Evolutionary conservation across 768 basidiomycete genomes (phyloP), one percentile per base, ranked within the genome.

Genomic region (Leccinum rimulosum): DNA sequence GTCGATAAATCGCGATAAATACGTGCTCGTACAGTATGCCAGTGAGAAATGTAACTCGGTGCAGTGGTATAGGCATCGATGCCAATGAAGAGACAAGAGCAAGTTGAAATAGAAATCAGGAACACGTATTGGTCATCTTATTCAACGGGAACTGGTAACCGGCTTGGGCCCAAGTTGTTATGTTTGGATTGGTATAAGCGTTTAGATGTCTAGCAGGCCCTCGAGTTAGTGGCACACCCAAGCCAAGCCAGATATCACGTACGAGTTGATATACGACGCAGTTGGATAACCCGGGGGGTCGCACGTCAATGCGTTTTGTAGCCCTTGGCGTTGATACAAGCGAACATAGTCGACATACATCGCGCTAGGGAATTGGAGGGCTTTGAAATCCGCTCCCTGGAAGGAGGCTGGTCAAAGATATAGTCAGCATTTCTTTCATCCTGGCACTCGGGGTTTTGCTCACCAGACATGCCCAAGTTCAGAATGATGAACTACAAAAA

Each of bases 301-400:
- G 72, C 96, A 99, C 1, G 88, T 87, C 36, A 93, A 66, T 10
- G 83, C 87, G 56, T 87, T 78, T 63, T 83, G 69, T n/a, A 83
- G 69, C 9, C 88, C 93, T 22, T 84, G 70, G 36, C 88, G 84
- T 75, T 97, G 95, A 65, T 93, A 93, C 54, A 95, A 81, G 38
- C 93, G 86, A 25, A 99, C 82, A 65, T 97, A 98, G 73, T 98
- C 96, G 62, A 98, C 75, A 60, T 82, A 84, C 90, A 96, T 90
- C 59, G 81, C 76, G 7, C 82, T 78, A 0, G 95, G 96, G 79
- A 94, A 96, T 50, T 72, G 66, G 55, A 98, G 76, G 67, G 92
- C 77, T 63, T 77, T 77, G 67, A 79, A 93, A 72, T 95, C 87
- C 57, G 84, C 84, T 52, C 71, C 64, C 68, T 94, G 91, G 79